Conservation (phyloP, 441 rosid species). For the Populus hybrid region DNA sequence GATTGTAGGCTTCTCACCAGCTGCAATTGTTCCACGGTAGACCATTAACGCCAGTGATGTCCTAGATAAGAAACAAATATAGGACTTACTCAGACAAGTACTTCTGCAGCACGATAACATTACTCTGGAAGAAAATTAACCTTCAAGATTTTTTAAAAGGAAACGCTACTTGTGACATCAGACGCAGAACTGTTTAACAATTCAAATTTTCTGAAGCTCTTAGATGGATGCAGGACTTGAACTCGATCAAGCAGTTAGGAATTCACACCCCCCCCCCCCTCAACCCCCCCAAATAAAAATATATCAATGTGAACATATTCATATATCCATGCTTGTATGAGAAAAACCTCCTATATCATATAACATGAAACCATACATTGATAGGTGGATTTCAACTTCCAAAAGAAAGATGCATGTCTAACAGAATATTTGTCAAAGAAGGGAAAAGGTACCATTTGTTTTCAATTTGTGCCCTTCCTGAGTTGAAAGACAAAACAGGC, state of each 20-base stretch:
- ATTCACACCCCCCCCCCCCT: neutral
- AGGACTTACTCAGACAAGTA: slow-evolving; percentile 8
- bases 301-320: neutral
- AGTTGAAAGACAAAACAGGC: slow-evolving; percentile 57
- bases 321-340: neutral
- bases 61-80: slow-evolving; percentile 42
- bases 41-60: slow-evolving; percentile 61
- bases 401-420: neutral
- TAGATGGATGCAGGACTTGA: too few species aligned
- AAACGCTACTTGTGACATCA: slow-evolving; percentile 5
- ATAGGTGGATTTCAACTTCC: neutral
- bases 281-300: too few species aligned
- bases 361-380: neutral
- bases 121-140: neutral
- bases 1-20: slow-evolving; percentile 60
- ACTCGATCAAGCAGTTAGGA: neutral
- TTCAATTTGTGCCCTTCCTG: slow-evolving; percentile 64
- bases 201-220: neutral
- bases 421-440: slow-evolving; percentile 8
- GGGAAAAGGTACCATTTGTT: slow-evolving; percentile 59
- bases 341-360: neutral
- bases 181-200: neutral
- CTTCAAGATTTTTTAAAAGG: neutral
- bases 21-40: slow-evolving; percentile 63
- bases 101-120: neutral